These are phyloP conservation scores for Hypocreales sp. DNA, from an alignment of 2,329 filamentous ascomycete genomes.

Conservation along the genomic window DNA sequence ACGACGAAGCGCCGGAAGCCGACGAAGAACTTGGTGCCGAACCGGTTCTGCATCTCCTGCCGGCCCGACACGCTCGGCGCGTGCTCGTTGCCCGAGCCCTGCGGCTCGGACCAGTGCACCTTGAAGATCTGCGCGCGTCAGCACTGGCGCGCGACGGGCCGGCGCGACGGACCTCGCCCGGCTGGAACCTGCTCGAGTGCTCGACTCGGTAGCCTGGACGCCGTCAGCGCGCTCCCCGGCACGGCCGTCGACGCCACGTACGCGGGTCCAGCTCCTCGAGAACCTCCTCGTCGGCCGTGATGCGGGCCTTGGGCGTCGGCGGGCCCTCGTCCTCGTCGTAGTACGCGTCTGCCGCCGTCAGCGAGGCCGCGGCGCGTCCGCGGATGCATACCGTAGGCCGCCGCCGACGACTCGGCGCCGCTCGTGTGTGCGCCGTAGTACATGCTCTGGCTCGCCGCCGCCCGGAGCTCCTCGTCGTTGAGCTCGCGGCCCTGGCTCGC, in stretches of 20 bases:
- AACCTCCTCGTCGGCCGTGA: constrained; percentile 3
- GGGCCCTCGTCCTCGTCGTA: constrained; percentile 13
- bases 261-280: constrained; percentile 19
- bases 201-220: constrained; percentile 22
- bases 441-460: constrained; percentile 5
- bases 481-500: constrained; percentile 2
- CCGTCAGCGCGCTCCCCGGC: neutral
- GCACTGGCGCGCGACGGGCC: neutral
- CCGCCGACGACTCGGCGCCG: constrained; percentile 5
- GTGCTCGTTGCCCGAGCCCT: constrained; percentile 18
- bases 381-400: constrained; percentile 7
- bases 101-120: constrained; percentile 37
- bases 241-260: constrained; percentile 8
- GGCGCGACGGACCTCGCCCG: constrained; percentile 20
- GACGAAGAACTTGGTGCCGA: constrained; percentile 25
- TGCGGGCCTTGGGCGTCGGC: constrained; percentile 7
- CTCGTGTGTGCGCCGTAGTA: constrained; percentile 5
- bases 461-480: constrained; percentile 6
- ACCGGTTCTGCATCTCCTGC: constrained; percentile 17
- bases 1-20: constrained; percentile 40
- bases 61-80: constrained; percentile 16
- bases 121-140: constrained; percentile 31
- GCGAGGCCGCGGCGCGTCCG: constrained; percentile 1
- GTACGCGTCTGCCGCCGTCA: constrained; percentile 3
- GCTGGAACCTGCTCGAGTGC: constrained; percentile 21